These are phyloP conservation scores for Aspergillus pseudonomiae DNA, from an alignment of 2,329 filamentous ascomycete species.

Conservation along the genomic window DNA sequence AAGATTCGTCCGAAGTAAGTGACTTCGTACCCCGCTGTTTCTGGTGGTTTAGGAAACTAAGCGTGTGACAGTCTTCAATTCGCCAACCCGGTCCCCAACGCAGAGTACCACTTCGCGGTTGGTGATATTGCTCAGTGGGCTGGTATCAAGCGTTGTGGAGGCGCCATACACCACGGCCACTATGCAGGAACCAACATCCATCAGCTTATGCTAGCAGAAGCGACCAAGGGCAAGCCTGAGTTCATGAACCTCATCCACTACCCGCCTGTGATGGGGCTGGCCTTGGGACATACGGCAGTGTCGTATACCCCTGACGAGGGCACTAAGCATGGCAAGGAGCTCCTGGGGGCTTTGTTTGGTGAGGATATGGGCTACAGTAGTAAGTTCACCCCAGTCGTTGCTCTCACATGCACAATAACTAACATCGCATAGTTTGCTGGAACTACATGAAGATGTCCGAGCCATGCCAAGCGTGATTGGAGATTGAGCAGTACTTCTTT, in stretches of 20 bases:
- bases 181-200: conserved; percentile 68
- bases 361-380: conserved; percentile 68
- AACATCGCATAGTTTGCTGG: conserved; percentile 54
- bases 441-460: conserved; percentile 56
- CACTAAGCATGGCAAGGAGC: conserved; percentile 36
- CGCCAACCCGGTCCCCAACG: conserved; percentile 57
- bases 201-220: conserved; percentile 58
- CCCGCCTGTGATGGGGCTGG: conserved; percentile 70
- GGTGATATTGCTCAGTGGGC: conserved; percentile 74
- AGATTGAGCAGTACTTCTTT: not conserved
- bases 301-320: conserved; percentile 63
- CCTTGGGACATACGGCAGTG: conserved; percentile 70
- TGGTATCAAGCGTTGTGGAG: conserved; percentile 78
- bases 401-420: not conserved
- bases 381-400: conserved; percentile 44
- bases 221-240: conserved; percentile 44
- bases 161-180: conserved; percentile 74
- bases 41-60: not conserved
- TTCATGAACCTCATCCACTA: conserved; percentile 58
- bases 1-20: conserved; percentile 58
- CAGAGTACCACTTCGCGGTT: conserved; percentile 65
- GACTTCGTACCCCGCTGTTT: no score
- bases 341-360: conserved; percentile 60
- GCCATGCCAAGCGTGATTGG: conserved; percentile 20
- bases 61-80: conserved; percentile 55